phyloP scores from a whole-genome alignment of 2,329 filamentous ascomycete genomes.

The Pseudogymnoascus sp. region DNA sequence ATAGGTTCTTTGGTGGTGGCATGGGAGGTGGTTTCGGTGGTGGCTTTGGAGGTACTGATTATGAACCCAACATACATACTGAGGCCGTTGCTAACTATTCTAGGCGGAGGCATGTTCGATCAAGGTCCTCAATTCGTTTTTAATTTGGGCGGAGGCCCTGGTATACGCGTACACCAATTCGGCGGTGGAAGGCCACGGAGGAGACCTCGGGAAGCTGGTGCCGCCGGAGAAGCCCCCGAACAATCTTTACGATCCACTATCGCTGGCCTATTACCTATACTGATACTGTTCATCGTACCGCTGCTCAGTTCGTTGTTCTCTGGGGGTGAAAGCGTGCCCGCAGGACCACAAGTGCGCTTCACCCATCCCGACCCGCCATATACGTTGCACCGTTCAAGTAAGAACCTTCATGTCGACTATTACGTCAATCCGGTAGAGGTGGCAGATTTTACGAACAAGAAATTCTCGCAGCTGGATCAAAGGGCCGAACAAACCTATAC shows the following conservation, averaged over 20 bases:
- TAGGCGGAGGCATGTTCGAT: constrained; percentile 54
- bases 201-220: constrained; percentile 59
- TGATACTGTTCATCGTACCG: constrained; percentile 81
- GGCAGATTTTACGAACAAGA: constrained; percentile 55
- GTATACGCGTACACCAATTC: constrained; percentile 91
- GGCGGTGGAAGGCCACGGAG: constrained; percentile 69
- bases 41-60: constrained; percentile 55
- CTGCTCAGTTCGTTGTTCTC: constrained; percentile 74
- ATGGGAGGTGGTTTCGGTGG: constrained; percentile 35
- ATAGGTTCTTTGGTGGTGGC: constrained; percentile 80
- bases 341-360: constrained; percentile 66
- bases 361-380: constrained; percentile 62
- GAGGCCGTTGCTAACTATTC: constrained; percentile 13
- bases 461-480: constrained; percentile 67
- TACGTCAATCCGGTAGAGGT: constrained; percentile 76
- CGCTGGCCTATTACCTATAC: constrained; percentile 72
- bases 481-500: constrained; percentile 69
- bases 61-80: constrained; percentile 31
- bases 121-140: constrained; percentile 85
- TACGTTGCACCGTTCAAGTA: constrained; percentile 64
- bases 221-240: constrained; percentile 37
- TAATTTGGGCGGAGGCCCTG: constrained; percentile 86
- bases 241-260: constrained; percentile 46
- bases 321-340: constrained; percentile 38
- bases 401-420: constrained; percentile 67